phyloP scores from a whole-genome alignment of 1,284 basidiomycete genomes.

The Papiliotrema flavescens region DNA sequence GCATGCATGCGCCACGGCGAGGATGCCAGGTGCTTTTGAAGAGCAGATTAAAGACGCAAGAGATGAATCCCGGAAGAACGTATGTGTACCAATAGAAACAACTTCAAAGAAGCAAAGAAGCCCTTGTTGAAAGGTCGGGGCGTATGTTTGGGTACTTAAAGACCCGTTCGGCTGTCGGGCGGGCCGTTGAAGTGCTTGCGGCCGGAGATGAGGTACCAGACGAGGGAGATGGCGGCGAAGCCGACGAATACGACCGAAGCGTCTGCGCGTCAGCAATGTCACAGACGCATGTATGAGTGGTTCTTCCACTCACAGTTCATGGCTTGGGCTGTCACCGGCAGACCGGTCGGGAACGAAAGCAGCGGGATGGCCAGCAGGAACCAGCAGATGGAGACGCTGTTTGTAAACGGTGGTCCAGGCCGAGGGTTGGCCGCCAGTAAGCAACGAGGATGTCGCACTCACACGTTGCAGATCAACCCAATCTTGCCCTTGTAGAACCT shows the following conservation, averaged over 20 bases:
- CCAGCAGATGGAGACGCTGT: conserved; percentile 26
- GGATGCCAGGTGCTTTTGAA: no score
- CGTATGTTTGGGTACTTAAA: not conserved
- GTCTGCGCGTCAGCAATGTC: conserved; percentile 25
- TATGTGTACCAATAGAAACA: no score
- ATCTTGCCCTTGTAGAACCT: conserved; percentile 41
- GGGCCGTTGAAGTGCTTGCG: conserved; percentile 40
- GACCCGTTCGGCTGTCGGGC: conserved; percentile 15
- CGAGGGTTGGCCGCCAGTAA: no score
- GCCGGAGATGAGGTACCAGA: conserved; percentile 57
- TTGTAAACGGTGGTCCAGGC: conserved; percentile 32
- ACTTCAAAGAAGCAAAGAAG: no score
- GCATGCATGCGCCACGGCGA: no score
- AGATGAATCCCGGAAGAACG: no score
- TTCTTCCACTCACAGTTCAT: conserved; percentile 35
- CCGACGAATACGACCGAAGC: conserved; percentile 62
- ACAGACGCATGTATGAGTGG: not conserved
- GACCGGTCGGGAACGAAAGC: conserved; percentile 31
- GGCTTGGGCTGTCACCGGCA: conserved; percentile 26
- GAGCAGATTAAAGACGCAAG: no score
- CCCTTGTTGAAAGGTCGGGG: no score
- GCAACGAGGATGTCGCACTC: conserved; percentile 21
- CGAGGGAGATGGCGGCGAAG: conserved; percentile 55
- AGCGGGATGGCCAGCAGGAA: conserved; percentile 32
- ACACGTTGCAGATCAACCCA: conserved; percentile 44